Evolutionary conservation across 805 yeast genomes (phyloP).

Genomic region (Zygosaccharomyces bisporus): DNA sequence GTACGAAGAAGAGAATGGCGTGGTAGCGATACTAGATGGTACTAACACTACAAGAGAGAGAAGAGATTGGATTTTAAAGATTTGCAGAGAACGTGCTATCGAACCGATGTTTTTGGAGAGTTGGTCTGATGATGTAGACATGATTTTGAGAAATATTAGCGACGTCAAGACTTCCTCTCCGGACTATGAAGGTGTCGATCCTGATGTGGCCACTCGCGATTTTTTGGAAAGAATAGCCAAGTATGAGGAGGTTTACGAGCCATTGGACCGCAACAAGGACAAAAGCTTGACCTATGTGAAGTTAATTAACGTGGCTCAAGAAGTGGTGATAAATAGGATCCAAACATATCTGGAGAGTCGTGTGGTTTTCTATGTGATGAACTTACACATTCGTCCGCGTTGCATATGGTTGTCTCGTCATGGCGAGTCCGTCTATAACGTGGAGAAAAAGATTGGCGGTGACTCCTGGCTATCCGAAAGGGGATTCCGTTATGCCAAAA

Average conservation of each 20-base stretch:
- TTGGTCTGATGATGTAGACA: slow-evolving; percentile 78
- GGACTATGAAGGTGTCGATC: slow-evolving; percentile 66
- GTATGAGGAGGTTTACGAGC: slow-evolving; percentile 73
- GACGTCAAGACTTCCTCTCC: slow-evolving; percentile 89
- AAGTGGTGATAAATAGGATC: slow-evolving; percentile 81
- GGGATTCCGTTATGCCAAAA: slow-evolving; percentile 78
- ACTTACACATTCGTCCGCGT: slow-evolving; percentile 87
- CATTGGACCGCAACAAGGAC: slow-evolving; percentile 58
- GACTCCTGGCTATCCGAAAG: slow-evolving; percentile 82
- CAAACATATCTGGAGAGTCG: slow-evolving; percentile 87
- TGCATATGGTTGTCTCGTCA: slow-evolving; percentile 92
- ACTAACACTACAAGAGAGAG: slow-evolving; percentile 79
- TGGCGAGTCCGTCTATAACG: slow-evolving; percentile 89
- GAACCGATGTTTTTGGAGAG: slow-evolving; percentile 93
- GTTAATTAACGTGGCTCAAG: slow-evolving; percentile 81
- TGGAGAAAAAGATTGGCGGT: slow-evolving; percentile 95
- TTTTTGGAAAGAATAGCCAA: slow-evolving; percentile 67
- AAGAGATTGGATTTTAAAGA: slow-evolving; percentile 57
- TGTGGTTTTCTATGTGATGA: slow-evolving; percentile 94
- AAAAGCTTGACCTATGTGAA: slow-evolving; percentile 77
- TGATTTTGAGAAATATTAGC: slow-evolving; percentile 71
- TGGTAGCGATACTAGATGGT: slow-evolving; percentile 92
- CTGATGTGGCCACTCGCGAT: slow-evolving; percentile 69
- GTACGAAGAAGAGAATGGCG: slow-evolving; percentile 76
- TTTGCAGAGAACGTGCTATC: slow-evolving; percentile 61